Evolutionary conservation across 2,329 filamentous ascomycete genomes (phyloP).

Genomic region (Colletotrichum godetiae): DNA sequence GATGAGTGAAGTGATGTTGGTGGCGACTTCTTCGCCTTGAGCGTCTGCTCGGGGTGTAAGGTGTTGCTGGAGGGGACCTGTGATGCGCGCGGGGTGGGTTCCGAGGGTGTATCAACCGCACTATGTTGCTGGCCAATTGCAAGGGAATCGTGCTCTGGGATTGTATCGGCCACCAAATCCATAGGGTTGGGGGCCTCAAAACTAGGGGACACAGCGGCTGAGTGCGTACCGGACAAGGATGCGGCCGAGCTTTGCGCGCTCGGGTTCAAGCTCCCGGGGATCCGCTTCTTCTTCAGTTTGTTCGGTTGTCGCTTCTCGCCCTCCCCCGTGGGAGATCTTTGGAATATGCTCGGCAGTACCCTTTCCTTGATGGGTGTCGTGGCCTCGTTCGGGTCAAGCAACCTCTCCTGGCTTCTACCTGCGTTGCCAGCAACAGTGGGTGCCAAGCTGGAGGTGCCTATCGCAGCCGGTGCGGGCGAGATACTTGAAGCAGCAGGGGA

Average conservation of each 20-base stretch:
- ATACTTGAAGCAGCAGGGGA: slow-evolving; percentile 39
- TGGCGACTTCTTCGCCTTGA: slow-evolving; percentile 78
- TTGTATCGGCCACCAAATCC: slow-evolving; percentile 46
- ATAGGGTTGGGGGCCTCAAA: slow-evolving; percentile 59
- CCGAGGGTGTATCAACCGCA: slow-evolving; percentile 46
- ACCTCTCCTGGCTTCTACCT: slow-evolving; percentile 62
- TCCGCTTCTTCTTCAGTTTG: slow-evolving; percentile 88
- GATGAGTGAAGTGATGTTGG: slow-evolving; percentile 81
- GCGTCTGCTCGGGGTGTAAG: slow-evolving; percentile 56
- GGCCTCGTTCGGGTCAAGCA: slow-evolving; percentile 55
- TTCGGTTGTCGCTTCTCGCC: slow-evolving; percentile 81
- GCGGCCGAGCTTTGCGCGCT: slow-evolving; percentile 92
- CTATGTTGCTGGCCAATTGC: slow-evolving; percentile 7
- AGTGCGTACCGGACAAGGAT: slow-evolving; percentile 67
- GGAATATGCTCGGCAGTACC: slow-evolving; percentile 76
- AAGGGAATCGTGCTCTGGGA: slow-evolving; percentile 34
- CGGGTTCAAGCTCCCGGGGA: slow-evolving; percentile 80
- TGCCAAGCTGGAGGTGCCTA: slow-evolving; percentile 41
- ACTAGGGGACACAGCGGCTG: slow-evolving; percentile 58
- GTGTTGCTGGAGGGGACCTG: slow-evolving; percentile 55
- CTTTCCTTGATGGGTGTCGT: slow-evolving; percentile 74
- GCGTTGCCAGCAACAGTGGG: slow-evolving; percentile 44
- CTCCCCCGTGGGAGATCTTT: slow-evolving; percentile 72
- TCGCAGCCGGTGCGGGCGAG: slow-evolving; percentile 40
- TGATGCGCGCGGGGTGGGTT: slow-evolving; percentile 59